phyloP scores from a whole-genome alignment of 805 yeast species.

The Pichia californica region DNA sequence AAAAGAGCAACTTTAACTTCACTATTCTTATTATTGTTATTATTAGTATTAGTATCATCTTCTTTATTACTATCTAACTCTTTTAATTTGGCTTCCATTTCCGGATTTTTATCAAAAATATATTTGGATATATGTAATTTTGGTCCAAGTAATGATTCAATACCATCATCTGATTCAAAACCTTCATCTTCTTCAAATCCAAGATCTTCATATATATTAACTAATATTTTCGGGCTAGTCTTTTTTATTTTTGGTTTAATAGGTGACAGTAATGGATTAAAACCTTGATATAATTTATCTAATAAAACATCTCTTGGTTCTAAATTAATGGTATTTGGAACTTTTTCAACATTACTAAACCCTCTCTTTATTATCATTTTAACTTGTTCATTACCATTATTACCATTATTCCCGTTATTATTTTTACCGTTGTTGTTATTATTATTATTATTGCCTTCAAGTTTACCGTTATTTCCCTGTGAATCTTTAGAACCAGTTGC shows the following conservation, averaged over 20 bases:
- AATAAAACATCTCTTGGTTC: slow-evolving; percentile 29
- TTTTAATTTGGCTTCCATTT: slow-evolving; percentile 13
- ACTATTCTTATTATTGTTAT: no score
- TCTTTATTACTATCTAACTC: slow-evolving; percentile 4
- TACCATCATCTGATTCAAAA: slow-evolving; percentile 8
- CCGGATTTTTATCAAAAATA: slow-evolving; percentile 16
- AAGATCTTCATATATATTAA: slow-evolving; percentile 29
- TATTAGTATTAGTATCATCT: not conserved
- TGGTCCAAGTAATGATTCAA: slow-evolving; percentile 13
- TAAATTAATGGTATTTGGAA: slow-evolving; percentile 28
- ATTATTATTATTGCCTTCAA: no score
- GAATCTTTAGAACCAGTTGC: not conserved
- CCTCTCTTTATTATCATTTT: slow-evolving; percentile 22
- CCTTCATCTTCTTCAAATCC: slow-evolving; percentile 2
- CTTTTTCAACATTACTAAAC: slow-evolving; percentile 29
- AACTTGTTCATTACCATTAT: not conserved
- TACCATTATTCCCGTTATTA: not conserved
- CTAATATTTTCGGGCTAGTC: slow-evolving; percentile 24
- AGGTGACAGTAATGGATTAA: slow-evolving; percentile 30
- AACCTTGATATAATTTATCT: slow-evolving; percentile 32
- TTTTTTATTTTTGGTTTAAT: slow-evolving; percentile 17
- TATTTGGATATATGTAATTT: slow-evolving; percentile 17
- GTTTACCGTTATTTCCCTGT: not conserved
- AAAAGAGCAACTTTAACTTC: not conserved
- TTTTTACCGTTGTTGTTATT: not conserved